phyloP scores from a whole-genome alignment of 2,329 filamentous ascomycete species.

The Fusarium coicis region DNA sequence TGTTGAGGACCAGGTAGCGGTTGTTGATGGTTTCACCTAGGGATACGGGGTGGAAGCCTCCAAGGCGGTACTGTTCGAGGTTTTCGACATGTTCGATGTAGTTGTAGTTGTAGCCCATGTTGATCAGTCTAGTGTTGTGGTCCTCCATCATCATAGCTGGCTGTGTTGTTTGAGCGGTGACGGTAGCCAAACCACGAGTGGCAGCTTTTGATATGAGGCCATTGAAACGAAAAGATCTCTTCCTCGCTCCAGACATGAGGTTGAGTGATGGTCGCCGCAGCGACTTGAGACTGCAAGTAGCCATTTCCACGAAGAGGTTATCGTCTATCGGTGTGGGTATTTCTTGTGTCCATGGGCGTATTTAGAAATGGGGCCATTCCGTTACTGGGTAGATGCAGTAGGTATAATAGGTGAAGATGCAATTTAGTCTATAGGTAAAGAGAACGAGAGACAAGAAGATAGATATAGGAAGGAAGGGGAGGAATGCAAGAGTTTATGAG shows the following conservation, averaged over 20 bases:
- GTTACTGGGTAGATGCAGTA: neutral
- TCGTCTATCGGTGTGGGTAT: constrained; percentile 14
- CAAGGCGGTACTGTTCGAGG: constrained; percentile 34
- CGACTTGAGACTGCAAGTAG: constrained; percentile 35
- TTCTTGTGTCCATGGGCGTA: constrained; percentile 14
- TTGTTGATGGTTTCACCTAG: constrained; percentile 39
- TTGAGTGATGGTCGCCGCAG: constrained; percentile 33
- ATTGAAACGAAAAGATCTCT: constrained; percentile 14
- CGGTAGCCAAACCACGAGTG: constrained; percentile 26
- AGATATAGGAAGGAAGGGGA: neutral
- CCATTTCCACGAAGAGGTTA: constrained; percentile 24
- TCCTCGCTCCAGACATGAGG: constrained; percentile 26
- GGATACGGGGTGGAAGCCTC: constrained; percentile 35
- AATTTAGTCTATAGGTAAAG: constrained; percentile 6
- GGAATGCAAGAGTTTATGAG: constrained; percentile 9
- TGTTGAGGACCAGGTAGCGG: constrained; percentile 40
- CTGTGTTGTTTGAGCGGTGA: constrained; percentile 29
- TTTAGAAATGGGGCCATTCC: constrained; percentile 18
- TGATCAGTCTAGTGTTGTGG: constrained; percentile 31
- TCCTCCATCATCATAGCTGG: constrained; percentile 29
- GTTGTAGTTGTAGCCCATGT: constrained; percentile 37
- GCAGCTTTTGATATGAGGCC: constrained; percentile 27
- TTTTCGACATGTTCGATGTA: constrained; percentile 39
- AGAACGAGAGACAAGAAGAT: neutral
- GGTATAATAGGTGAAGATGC: neutral